Evolutionary conservation across 768 basidiomycete genomes (phyloP), one percentile per base, ranked within the genome.

Genomic region (Scleroderma citrinum): DNA sequence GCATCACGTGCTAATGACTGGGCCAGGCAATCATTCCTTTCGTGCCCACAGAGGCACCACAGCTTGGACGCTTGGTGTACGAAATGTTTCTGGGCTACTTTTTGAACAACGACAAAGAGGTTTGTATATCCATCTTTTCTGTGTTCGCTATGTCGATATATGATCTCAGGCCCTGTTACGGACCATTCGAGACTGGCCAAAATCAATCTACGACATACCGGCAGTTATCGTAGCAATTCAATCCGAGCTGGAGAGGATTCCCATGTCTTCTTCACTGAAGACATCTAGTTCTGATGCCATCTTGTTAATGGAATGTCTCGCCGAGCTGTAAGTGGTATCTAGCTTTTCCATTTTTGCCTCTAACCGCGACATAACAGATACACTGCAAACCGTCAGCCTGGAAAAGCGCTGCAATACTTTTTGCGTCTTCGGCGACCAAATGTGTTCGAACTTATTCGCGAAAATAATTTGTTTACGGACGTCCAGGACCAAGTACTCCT

Each of bases 31-130:
- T 97, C 50, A 92, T 96, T 32, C 94, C 94, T 0, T 85, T 80
- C 58, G 80, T 97, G 0, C 96, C 96, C 0, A 93, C 86, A 1
- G 77, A 84, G 35, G 70, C 80, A 4, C 95, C 94, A 0, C 83
- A 82, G 45, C 76, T 98, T 11, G 81, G 84, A 32, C 83, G 83
- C 56, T 62, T 93, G 24, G 88, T 95, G 3, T 99, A 98, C 65
- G 94, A 95, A 65, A 92, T 97, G 87, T 82, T 98, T 38, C 76
- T 99, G 7, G 92, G 83, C 0, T 80, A 96, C 63, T 88, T 92
- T 65, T 68, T 98, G 23, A 73, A 78, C 3, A 81, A 89, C 47
- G 89, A 97, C 63, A 79, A 77, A 60, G 67, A 76, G 61, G 92
- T 89, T 14, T 6, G 16, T 42, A 13, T 10, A n/a, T 2, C 10